Evolutionary conservation across 2,329 filamentous ascomycete genomes (phyloP).

Genomic region (Cladorrhinum sp.): DNA sequence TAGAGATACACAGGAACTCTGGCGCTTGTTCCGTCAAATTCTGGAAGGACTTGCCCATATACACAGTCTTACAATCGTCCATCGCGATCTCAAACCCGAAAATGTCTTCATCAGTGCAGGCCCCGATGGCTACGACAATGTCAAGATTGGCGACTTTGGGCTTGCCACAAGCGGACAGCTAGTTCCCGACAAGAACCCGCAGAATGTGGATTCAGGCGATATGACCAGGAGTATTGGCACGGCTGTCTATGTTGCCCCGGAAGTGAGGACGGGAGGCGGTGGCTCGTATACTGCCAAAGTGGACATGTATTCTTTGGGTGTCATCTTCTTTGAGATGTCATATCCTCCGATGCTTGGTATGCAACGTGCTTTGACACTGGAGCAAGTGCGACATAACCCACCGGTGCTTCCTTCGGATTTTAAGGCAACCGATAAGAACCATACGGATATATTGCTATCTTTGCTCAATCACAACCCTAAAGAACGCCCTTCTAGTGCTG

Average conservation of each 20-base stretch:
- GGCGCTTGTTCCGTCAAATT: slow-evolving; percentile 88
- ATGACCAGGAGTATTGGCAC: slow-evolving; percentile 74
- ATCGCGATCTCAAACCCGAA: slow-evolving; percentile 93
- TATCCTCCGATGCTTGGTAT: slow-evolving; percentile 62
- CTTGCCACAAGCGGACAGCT: slow-evolving; percentile 86
- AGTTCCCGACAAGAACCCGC: slow-evolving; percentile 53
- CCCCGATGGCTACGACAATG: slow-evolving; percentile 75
- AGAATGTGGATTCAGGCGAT: slow-evolving; percentile 52
- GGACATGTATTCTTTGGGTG: slow-evolving; percentile 96
- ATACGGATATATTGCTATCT: slow-evolving; percentile 74
- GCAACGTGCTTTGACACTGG: slow-evolving; percentile 63
- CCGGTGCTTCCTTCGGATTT: slow-evolving; percentile 73
- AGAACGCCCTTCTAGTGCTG: slow-evolving; percentile 75
- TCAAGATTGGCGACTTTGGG: slow-evolving; percentile 96
- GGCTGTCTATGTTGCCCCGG: slow-evolving; percentile 88
- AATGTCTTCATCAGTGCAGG: slow-evolving; percentile 82
- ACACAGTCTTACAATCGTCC: slow-evolving; percentile 86
- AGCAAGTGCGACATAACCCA: slow-evolving; percentile 63
- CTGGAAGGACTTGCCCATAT: slow-evolving; percentile 88
- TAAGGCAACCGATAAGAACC: slow-evolving; percentile 64
- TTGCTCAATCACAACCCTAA: slow-evolving; percentile 80
- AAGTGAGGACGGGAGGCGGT: slow-evolving; percentile 72
- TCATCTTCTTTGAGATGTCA: slow-evolving; percentile 99
- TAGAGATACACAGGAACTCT: slow-evolving; percentile 73
- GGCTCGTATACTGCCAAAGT: slow-evolving; percentile 90